Evolutionary conservation across 495 filamentous ascomycete species (phyloP), one percentile per base, ranked within the genome.

Genomic region (Tuber calosporum): DNA sequence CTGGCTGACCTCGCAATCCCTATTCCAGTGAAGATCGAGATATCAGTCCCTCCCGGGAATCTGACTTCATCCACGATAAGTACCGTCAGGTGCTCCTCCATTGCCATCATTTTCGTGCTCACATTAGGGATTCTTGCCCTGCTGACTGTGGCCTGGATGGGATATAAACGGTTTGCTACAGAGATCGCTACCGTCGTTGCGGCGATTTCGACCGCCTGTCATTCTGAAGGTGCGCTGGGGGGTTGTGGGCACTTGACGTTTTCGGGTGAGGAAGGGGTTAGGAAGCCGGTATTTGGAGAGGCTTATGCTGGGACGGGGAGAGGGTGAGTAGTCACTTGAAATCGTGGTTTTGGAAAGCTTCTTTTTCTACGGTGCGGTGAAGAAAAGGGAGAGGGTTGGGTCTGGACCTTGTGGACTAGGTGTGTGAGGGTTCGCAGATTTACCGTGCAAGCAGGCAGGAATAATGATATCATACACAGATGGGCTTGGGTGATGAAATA

Each of bases 1-100:
- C 72, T 86, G 84, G 84, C 17, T 43, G 17, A 20, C 17, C 42
- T 43, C 42, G 42, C 42, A 43, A 20, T 43, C 42, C 4, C 4
- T 43, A 83, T 22, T 85, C 7, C 69, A 7, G 34, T 73, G 5
- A 30, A 66, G 30, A 77, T 77, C 22, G 78, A 68, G 4, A 0
- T 80, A 3, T 69, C 83, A 1, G 84, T 85, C 69, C 85, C 84
- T 84, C 81, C 84, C 0, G 73, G 75, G 0, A 69, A 83, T 70
- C 71, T 0, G 8, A 53, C n/a, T 34, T 17, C 1, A 1, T 9
- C 13, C 0, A 68, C 39, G 20, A 69, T 43, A n/a, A 69, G 20
- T 11, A 22, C 45, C 1, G 53, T 45, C 11, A 38, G 73, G n/a
- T 75, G 34, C 34, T 72, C 42, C 34, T 67, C 41, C 30, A 75